These are phyloP conservation scores for Hypomyces perniciosus DNA, from an alignment of 2,329 filamentous ascomycete species.

Conservation along the genomic window DNA sequence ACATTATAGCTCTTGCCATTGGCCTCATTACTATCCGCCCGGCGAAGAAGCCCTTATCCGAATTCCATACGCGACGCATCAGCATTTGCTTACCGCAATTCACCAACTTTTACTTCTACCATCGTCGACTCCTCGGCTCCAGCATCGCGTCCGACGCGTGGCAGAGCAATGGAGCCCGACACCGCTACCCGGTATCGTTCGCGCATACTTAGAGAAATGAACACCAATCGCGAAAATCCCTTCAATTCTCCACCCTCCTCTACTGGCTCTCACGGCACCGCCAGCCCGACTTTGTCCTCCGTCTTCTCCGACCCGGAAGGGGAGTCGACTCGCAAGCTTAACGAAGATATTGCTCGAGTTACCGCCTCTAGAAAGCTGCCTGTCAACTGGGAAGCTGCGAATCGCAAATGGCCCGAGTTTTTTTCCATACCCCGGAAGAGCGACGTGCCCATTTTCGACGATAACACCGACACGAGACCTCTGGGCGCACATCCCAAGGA, in stretches of 20 bases:
- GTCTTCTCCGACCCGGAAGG: constrained; percentile 48
- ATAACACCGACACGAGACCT: constrained; percentile 31
- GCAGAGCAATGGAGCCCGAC: constrained; percentile 37
- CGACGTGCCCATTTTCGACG: constrained; percentile 23
- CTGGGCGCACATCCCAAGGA: constrained; percentile 37
- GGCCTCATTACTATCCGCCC: neutral
- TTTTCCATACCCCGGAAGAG: constrained; percentile 34
- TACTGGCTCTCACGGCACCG: constrained; percentile 51
- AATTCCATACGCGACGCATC: neutral
- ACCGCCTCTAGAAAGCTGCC: constrained; percentile 34
- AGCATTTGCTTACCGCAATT: constrained; percentile 16
- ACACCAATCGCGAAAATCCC: constrained; percentile 47
- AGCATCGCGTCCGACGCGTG: constrained; percentile 20
- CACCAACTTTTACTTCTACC: constrained; percentile 8
- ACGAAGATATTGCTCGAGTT: constrained; percentile 42
- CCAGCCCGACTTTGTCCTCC: constrained; percentile 48
- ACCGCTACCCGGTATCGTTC: constrained; percentile 38
- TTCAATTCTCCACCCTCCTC: constrained; percentile 55
- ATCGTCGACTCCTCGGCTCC: constrained; percentile 17
- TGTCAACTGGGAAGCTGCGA: constrained; percentile 40
- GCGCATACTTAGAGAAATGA: constrained; percentile 47
- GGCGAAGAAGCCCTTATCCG: constrained; percentile 1
- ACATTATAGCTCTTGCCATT: neutral
- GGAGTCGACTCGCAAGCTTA: constrained; percentile 47
- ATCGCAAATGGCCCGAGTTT: constrained; percentile 49